A percentile compares a stretch with the other conserved stretches of the same genome.
These are phyloP conservation scores for Ustilago trichophora DNA, from an alignment of 1,284 basidiomycete genomes.

Conservation along the genomic window DNA sequence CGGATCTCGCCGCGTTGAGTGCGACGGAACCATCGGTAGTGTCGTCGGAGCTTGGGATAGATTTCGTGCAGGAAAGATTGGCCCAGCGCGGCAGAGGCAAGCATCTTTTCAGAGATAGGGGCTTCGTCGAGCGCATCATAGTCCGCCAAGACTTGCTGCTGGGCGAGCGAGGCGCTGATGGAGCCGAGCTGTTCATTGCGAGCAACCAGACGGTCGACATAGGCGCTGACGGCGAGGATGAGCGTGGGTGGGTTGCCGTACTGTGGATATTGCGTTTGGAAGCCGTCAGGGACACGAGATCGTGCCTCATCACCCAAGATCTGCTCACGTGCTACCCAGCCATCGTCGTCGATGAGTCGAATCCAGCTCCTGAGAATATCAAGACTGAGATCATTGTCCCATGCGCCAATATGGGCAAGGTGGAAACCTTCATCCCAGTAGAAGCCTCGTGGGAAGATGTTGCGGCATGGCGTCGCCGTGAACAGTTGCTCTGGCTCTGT, in stretches of 20 bases:
- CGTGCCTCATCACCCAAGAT: slow-evolving; percentile 94
- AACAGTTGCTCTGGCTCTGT: slow-evolving; percentile 76
- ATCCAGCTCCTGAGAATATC: slow-evolving; percentile 91
- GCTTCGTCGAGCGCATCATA: slow-evolving; percentile 15
- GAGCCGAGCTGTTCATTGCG: slow-evolving; percentile 33
- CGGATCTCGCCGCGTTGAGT: slow-evolving; percentile 87
- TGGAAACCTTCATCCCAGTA: slow-evolving; percentile 99
- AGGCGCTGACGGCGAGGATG: slow-evolving; percentile 86
- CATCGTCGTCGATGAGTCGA: slow-evolving; percentile 85
- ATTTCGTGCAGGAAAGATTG: slow-evolving; percentile 78
- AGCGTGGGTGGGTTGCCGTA: slow-evolving; percentile 94
- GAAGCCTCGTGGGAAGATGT: slow-evolving; percentile 94
- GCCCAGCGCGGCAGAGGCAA: slow-evolving; percentile 68
- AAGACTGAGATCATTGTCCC: slow-evolving; percentile 89
- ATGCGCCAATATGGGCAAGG: slow-evolving; percentile 84
- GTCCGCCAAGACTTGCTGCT: slow-evolving; percentile 14
- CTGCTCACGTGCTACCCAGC: slow-evolving; percentile 94
- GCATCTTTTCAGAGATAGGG: slow-evolving; percentile 31
- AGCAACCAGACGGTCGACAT: slow-evolving; percentile 77
- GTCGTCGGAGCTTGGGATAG: slow-evolving; percentile 82
- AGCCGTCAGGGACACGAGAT: slow-evolving; percentile 78
- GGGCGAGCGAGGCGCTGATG: slow-evolving; percentile 4
- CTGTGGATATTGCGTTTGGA: slow-evolving; percentile 88
- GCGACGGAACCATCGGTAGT: slow-evolving; percentile 93
- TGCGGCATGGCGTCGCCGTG: slow-evolving; percentile 90